Percentiles rank a stretch among this genome's conserved stretches.
Evolutionary conservation across 2,329 filamentous ascomycete species (phyloP).

Genomic region (Ustilaginoidea virens): DNA sequence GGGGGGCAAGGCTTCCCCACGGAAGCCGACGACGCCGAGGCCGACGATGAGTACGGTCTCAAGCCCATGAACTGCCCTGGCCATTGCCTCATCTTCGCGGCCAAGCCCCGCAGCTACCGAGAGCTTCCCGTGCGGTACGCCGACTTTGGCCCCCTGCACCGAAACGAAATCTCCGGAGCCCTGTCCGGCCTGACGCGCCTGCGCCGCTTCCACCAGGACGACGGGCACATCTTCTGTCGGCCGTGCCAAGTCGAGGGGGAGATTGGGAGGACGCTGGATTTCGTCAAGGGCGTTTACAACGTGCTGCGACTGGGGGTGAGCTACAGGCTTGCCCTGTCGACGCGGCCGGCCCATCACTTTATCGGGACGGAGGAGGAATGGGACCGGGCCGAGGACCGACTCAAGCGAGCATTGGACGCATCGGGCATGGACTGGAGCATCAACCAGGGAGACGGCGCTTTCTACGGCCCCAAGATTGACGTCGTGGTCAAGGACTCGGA

Average conservation of each 20-base stretch:
- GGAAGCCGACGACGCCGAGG: constrained; percentile 36
- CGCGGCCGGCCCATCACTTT: constrained; percentile 58
- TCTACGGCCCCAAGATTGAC: constrained; percentile 87
- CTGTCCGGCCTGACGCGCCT: constrained; percentile 72
- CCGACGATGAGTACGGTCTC: constrained; percentile 59
- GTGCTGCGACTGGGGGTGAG: constrained; percentile 51
- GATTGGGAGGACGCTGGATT: constrained; percentile 58
- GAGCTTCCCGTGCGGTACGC: constrained; percentile 74
- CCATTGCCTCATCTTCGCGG: constrained; percentile 71
- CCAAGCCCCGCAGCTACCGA: constrained; percentile 57
- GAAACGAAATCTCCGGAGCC: constrained; percentile 73
- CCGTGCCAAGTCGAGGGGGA: constrained; percentile 60
- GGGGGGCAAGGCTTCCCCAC: constrained; percentile 11
- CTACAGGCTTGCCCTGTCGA: constrained; percentile 66
- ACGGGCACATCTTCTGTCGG: constrained; percentile 81
- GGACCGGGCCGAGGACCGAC: constrained; percentile 26
- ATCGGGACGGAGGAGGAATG: constrained; percentile 59
- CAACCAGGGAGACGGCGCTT: constrained; percentile 73
- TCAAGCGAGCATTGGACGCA: constrained; percentile 35
- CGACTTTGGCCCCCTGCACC: constrained; percentile 75
- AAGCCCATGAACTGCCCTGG: constrained; percentile 93
- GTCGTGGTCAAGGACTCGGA: constrained; percentile 66
- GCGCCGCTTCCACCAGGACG: constrained; percentile 77
- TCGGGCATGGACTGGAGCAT: constrained; percentile 59
- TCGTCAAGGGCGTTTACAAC: constrained; percentile 56